Base-by-base conservation (phyloP, 805 yeast genomes). In the Spathaspora sp. region DNA sequence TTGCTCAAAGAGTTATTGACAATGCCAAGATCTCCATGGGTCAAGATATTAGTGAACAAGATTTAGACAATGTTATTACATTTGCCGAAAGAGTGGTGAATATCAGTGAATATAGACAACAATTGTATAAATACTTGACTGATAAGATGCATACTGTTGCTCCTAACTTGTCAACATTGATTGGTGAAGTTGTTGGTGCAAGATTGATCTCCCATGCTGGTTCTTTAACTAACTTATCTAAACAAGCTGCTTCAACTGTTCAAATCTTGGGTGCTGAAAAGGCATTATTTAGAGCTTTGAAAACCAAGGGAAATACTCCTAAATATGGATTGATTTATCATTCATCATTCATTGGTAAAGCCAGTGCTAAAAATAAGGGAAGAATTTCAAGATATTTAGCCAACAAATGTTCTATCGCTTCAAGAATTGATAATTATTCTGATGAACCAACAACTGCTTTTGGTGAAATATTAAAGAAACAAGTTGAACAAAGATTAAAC, bases 151-250 rank as follows among this genome's bases (percentile, higher is more conserved):
- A 89, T 79, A 84, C 90, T 53, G 97, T 94, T 68, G 99, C 99
- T 56, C 99, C 99, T 61, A 94, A 94, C 74, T 81, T 94, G 69
- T 85, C 97, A 47, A 97, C 93, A 70, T 83, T 94, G 70, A 93
- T 94, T 67, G 99, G 99, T 71, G 99, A 94, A 79, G 94, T 93
- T 70, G 96, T 94, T 60, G 99, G 99, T 76, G 99, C 99, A 47
- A 84, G 99, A 74, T 82, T 94, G 65, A 94, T 94, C 60, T 93
- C 99, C 53, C 98, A 94, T 65, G 97, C 99, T 56, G 99, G 99
- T 74, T 91, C 97, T 61, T 81, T 94, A 70, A 92, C 97, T 57
- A 93, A 88, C 76, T 78, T 94, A 70, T 91, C 98, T 53, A 94
- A 94, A 71, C 97, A 92, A 77, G 98, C 99, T 65, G 99, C 99